Conservation (phyloP, 2,329 filamentous ascomycete species). For the Microascus cirrosus region DNA sequence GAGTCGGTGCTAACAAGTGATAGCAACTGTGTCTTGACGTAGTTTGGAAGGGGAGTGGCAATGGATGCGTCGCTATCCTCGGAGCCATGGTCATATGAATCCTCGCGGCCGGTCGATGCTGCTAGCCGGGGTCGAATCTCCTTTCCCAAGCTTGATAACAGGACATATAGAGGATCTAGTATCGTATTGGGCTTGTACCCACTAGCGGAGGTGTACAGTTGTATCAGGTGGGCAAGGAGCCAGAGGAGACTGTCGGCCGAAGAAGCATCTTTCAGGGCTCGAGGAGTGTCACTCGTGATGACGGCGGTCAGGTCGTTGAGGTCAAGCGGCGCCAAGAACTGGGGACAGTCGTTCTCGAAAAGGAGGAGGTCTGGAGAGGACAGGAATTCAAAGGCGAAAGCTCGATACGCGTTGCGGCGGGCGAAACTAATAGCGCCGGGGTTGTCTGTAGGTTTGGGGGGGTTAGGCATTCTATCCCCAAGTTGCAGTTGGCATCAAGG, state of each 20-base stretch:
- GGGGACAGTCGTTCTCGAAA: slow-evolving; percentile 26
- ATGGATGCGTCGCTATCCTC: background rate
- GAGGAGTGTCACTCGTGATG: slow-evolving; percentile 24
- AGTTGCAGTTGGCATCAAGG: background rate
- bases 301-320: slow-evolving; percentile 26
- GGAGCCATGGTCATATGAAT: background rate
- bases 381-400: slow-evolving; percentile 27
- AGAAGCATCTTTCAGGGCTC: slow-evolving; percentile 11
- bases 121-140: slow-evolving; percentile 37
- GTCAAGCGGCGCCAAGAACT: slow-evolving; percentile 25
- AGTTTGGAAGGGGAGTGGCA: slow-evolving; percentile 28
- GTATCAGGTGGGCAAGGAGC: slow-evolving; percentile 56
- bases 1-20: slow-evolving; percentile 62
- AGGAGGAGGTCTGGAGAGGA: slow-evolving; percentile 21
- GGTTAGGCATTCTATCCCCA: background rate
- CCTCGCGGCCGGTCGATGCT: background rate
- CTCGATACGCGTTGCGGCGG: slow-evolving; percentile 17
- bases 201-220: slow-evolving; percentile 12
- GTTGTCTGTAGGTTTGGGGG: background rate
- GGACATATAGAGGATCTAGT: slow-evolving; percentile 40
- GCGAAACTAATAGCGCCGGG: background rate
- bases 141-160: slow-evolving; percentile 37
- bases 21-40: slow-evolving; percentile 51
- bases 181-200: slow-evolving; percentile 17
- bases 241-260: slow-evolving; percentile 41